A percentile compares a stretch with the other conserved stretches of the same genome.
Evolutionary conservation across 1,284 basidiomycete species (phyloP).

Genomic region (Ceratobasidium theobromae): DNA sequence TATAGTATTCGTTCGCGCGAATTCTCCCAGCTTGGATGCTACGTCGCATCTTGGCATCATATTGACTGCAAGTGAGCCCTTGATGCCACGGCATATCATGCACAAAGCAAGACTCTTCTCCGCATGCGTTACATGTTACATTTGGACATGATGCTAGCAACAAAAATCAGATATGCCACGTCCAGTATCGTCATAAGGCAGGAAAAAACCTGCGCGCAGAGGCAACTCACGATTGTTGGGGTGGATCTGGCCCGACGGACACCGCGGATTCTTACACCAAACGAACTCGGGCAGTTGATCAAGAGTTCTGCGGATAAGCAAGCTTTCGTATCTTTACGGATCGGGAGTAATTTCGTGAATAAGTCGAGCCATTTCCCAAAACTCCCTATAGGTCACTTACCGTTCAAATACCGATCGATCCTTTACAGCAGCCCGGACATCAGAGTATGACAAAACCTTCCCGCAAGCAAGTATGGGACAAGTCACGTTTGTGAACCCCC

Average conservation of each 20-base stretch:
- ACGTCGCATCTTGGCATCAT: not conserved
- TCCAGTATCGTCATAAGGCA: not conserved
- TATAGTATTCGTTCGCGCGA: slow-evolving; percentile 8
- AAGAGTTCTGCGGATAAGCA: slow-evolving; percentile 1
- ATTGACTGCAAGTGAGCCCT: slow-evolving; percentile 5
- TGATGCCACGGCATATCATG: slow-evolving; percentile 4
- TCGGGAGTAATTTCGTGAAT: not conserved
- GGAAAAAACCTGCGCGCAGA: not conserved
- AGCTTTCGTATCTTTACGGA: not conserved
- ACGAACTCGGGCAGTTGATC: slow-evolving; percentile 7
- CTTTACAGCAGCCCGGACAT: slow-evolving; percentile 7
- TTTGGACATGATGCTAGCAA: slow-evolving; percentile 1
- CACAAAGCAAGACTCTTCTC: not conserved
- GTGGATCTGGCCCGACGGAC: slow-evolving; percentile 17
- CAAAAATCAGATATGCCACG: not conserved
- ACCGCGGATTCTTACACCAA: slow-evolving; percentile 19
- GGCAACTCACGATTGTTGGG: not conserved
- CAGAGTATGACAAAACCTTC: not conserved
- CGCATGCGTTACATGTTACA: slow-evolving; percentile 1
- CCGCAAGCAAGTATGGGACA: not conserved
- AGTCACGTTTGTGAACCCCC: slow-evolving; percentile 2
- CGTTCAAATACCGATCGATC: not conserved
- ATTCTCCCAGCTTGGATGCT: not conserved
- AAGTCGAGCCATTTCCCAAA: not conserved
- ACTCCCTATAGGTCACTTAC: not conserved